Percentiles rank a stretch among this genome's conserved stretches.
phyloP scores from a whole-genome alignment of 371 early-diverging fungal species.

The Apophysomyces sp. region DNA sequence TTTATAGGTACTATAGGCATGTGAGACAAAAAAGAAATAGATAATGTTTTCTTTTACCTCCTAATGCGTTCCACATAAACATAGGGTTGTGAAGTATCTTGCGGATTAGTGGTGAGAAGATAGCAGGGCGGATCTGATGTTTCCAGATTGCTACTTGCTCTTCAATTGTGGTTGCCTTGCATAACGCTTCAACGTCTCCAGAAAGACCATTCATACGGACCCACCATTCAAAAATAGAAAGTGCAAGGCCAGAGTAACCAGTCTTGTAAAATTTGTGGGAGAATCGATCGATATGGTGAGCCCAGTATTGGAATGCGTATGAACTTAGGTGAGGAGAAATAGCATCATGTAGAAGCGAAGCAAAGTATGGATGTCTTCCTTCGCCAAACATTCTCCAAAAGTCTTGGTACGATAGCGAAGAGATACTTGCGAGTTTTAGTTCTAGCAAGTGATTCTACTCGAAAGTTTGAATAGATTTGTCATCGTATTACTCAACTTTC shows the following conservation, averaged over 20 bases:
- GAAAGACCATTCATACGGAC: constrained; percentile 59
- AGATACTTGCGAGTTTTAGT: constrained; percentile 75
- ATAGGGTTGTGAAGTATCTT: constrained; percentile 72
- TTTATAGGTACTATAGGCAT: constrained; percentile 68
- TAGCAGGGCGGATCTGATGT: constrained; percentile 59
- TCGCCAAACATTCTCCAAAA: constrained; percentile 86
- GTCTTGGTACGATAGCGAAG: constrained; percentile 58
- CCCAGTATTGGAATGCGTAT: constrained; percentile 81
- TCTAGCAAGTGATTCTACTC: constrained; percentile 78
- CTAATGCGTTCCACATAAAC: constrained; percentile 86
- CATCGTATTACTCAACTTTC: neutral
- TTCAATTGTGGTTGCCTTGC: constrained; percentile 53
- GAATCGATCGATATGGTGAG: constrained; percentile 55
- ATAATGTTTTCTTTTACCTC: constrained; percentile 36
- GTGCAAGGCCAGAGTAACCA: constrained; percentile 82
- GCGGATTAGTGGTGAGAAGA: constrained; percentile 66
- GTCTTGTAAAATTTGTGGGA: constrained; percentile 78
- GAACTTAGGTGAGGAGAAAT: constrained; percentile 76
- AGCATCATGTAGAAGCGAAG: constrained; percentile 57
- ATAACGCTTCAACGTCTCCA: constrained; percentile 59
- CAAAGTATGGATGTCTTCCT: constrained; percentile 67
- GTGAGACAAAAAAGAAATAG: neutral
- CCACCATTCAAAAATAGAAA: constrained; percentile 69
- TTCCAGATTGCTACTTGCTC: constrained; percentile 69
- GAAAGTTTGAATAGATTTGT: too few species aligned